Base-by-base conservation (phyloP, 2,329 filamentous ascomycete species). In the Chaetomium globosum region DNA sequence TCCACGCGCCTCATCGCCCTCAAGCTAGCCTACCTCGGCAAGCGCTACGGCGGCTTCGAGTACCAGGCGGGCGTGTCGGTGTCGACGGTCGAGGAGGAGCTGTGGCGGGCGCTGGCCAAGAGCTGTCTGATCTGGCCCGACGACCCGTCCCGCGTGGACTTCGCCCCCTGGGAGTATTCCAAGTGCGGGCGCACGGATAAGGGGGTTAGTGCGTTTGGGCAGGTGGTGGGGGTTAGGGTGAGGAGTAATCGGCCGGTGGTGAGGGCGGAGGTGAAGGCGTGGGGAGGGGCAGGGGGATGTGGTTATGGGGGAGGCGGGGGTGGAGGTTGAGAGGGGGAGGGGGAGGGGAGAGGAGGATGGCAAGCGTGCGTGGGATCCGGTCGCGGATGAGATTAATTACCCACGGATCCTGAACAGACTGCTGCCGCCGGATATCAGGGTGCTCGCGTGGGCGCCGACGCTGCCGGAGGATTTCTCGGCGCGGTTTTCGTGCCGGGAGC, bases 181-280 rank as follows among this genome's bases (percentile, higher is more conserved):
- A 99, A 99, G 77, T 97, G 94, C 74, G 95, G 95, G 1, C 84
- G 95, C 68, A 99, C 95, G 21, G 95, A 99, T 75, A 84, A 88
- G 61, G 95, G 95, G 13, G 95, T 99, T 43, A 97, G 93, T 77
- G 93, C 95, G 3, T 99, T 99, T 79, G 95, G 95, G 0, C 95
- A 99, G 80, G 95, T 99, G 64, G 87, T 99, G 73, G 90, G 88
- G 0, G 79, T 99, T 49, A 81, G 89, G 63, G 88, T 99, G 19
- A 83, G 94, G 74, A 97, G 93, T 77, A 90, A 90, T 72, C 81
- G 85, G 70, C 92, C 92, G 1, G 74, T 89, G 59, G 78, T 49
- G 21, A 61, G 54, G 49, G 54, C 39, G 6, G 19, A 21, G 53
- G 23, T 28, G 53, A 19, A 4, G 31, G 52, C 21, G 6, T 19